These are phyloP conservation scores for Candida vaughaniae DNA, from an alignment of 805 yeast species.

Conservation along the genomic window DNA sequence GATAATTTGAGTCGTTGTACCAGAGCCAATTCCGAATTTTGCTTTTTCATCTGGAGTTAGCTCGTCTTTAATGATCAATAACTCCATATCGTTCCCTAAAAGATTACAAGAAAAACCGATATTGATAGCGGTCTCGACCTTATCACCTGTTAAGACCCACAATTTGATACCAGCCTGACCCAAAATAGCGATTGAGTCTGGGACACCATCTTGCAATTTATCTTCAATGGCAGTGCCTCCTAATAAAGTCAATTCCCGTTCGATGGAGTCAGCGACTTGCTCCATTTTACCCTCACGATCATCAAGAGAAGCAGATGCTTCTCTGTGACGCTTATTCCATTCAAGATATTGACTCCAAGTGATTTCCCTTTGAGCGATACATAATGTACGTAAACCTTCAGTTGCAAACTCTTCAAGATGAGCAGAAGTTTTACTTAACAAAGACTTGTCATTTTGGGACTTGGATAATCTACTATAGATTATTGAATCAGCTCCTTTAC, in stretches of 20 bases:
- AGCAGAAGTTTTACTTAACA: constrained; percentile 63
- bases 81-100: constrained; percentile 72
- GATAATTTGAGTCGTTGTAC: constrained; percentile 21
- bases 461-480: constrained; percentile 63
- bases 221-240: constrained; percentile 91
- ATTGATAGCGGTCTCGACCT: constrained; percentile 86
- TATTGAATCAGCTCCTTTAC: constrained; percentile 85
- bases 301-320: constrained; percentile 62
- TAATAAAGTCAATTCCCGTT: constrained; percentile 58
- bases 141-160: constrained; percentile 88
- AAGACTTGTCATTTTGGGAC: constrained; percentile 41
- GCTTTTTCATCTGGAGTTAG: constrained; percentile 25
- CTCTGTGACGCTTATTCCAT: constrained; percentile 64
- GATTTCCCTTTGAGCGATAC: constrained; percentile 71
- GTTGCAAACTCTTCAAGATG: constrained; percentile 78
- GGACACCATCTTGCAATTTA: constrained; percentile 82
- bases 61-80: constrained; percentile 53
- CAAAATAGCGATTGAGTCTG: constrained; percentile 69
- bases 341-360: constrained; percentile 58
- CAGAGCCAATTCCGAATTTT: constrained; percentile 23
- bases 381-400: constrained; percentile 79
- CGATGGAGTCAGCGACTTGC: constrained; percentile 71
- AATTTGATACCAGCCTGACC: constrained; percentile 78
- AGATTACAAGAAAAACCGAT: constrained; percentile 85
- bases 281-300: constrained; percentile 73